Conservation (phyloP, 345 rosid genomes). For the Gossypium sturtianum region DNA sequence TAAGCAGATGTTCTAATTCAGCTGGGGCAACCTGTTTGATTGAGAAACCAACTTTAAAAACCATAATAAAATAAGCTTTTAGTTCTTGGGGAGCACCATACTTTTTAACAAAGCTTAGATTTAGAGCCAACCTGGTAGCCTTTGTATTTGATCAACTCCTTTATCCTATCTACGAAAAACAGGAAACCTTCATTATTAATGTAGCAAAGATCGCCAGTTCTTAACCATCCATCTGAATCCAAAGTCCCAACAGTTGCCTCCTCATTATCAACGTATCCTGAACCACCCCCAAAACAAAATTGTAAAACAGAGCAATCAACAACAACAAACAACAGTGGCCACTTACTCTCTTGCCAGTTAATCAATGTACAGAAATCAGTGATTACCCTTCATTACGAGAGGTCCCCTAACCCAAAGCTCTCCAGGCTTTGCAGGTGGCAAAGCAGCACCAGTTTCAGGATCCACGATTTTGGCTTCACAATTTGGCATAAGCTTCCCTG, state of each 20-base stretch:
- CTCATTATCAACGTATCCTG: conserved; percentile 52
- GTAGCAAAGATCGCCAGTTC: conserved; percentile 61
- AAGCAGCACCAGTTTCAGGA: conserved; percentile 32
- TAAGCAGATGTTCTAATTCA: conserved; percentile 52
- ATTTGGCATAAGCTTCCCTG: conserved; percentile 44
- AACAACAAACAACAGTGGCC: background rate
- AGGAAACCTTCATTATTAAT: conserved; percentile 53
- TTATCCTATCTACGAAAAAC: conserved; percentile 48
- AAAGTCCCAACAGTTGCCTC: conserved; percentile 41
- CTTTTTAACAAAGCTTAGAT: background rate
- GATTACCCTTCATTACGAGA: conserved; percentile 44
- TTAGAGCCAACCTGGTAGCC: conserved; percentile 48
- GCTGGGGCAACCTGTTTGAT: conserved; percentile 47
- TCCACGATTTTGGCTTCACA: conserved; percentile 47
- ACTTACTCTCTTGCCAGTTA: background rate
- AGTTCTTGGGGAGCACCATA: background rate
- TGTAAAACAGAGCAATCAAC: background rate
- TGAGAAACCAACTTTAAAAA: background rate
- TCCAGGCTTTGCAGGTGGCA: conserved; percentile 38
- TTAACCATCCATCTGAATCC: conserved; percentile 58
- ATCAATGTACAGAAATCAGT: background rate
- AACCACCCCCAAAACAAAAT: background rate
- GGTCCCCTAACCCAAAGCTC: conserved; percentile 63
- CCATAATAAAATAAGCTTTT: background rate
- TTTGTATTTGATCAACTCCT: conserved; percentile 62